Conservation (phyloP, 2,329 filamentous ascomycete species). For the Nothophoma quercina region DNA sequence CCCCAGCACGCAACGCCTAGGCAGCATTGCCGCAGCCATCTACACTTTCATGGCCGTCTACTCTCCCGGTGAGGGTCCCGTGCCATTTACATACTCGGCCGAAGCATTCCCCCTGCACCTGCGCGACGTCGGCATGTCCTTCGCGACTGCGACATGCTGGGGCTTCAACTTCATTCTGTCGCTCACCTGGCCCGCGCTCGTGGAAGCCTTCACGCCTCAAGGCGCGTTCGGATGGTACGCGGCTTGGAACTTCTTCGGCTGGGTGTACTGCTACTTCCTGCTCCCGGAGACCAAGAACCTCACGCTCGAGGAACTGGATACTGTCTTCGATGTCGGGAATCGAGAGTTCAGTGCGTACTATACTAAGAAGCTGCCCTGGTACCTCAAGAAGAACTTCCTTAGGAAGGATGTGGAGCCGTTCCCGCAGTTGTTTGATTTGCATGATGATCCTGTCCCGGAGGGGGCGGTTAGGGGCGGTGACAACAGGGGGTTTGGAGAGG, state of each 20-base stretch:
- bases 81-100: constrained; percentile 50
- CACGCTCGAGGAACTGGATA: constrained; percentile 41
- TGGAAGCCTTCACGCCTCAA: constrained; percentile 57
- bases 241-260: constrained; percentile 62
- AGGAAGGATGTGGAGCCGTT: constrained; percentile 37
- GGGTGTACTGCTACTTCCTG: constrained; percentile 49
- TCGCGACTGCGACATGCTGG: constrained; percentile 63
- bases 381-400: constrained; percentile 45
- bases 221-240: constrained; percentile 66
- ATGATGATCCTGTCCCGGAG: constrained; percentile 23
- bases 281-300: constrained; percentile 43
- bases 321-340: constrained; percentile 42
- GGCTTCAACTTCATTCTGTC: constrained; percentile 64
- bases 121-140: constrained; percentile 52
- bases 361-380: constrained; percentile 46
- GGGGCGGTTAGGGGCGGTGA: constrained; percentile 2
- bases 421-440: constrained; percentile 33
- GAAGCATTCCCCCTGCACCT: constrained; percentile 56
- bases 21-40: constrained; percentile 50
- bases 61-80: constrained; percentile 40
- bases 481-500: constrained; percentile 4
- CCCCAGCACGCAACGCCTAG: constrained; percentile 32
- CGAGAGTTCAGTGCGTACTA: constrained; percentile 34
- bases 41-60: constrained; percentile 62
- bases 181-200: constrained; percentile 62